Evolutionary conservation across 306 rosid genomes (phyloP).

Genomic region (Lotus japonicus): DNA sequence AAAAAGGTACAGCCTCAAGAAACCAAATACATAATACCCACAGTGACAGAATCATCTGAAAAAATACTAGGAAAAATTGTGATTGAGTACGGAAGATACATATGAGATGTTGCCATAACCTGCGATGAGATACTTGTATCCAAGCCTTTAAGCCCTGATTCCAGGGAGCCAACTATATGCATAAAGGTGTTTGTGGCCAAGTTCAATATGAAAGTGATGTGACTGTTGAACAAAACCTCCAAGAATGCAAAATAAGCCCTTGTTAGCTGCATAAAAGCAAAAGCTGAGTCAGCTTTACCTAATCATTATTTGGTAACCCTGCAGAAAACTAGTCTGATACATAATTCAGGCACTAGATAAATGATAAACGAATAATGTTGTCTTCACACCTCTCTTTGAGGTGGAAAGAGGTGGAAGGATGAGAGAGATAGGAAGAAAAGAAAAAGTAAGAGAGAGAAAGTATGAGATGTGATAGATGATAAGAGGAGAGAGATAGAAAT

Average conservation of each 20-base stretch:
- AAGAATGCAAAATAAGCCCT: conserved; percentile 90
- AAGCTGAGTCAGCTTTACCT: conserved; percentile 11
- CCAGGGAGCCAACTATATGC: conserved; percentile 93
- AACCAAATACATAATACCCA: conserved; percentile 8
- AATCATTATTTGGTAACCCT: background rate
- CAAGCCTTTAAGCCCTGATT: conserved; percentile 96
- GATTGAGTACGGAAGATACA: conserved; percentile 9
- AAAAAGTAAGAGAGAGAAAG: no score
- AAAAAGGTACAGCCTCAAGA: conserved; percentile 11
- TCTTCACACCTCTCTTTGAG: no score
- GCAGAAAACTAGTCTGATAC: background rate
- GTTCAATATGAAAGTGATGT: conserved; percentile 69
- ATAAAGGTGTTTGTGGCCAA: conserved; percentile 75
- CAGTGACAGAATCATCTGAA: background rate
- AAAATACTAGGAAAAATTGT: background rate
- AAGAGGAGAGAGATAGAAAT: no score
- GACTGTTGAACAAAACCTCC: conserved; percentile 93
- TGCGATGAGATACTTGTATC: conserved; percentile 90
- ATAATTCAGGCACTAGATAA: conserved; percentile 6
- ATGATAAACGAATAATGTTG: no score
- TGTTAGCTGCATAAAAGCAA: conserved; percentile 65
- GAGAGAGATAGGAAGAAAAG: no score
- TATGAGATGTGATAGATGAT: no score
- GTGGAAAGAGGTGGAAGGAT: no score
- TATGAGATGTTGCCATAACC: conserved; percentile 40